Evolutionary conservation across 306 rosid species (phyloP), one percentile per base, ranked within the genome.

Genomic region (Castanea sativa): DNA sequence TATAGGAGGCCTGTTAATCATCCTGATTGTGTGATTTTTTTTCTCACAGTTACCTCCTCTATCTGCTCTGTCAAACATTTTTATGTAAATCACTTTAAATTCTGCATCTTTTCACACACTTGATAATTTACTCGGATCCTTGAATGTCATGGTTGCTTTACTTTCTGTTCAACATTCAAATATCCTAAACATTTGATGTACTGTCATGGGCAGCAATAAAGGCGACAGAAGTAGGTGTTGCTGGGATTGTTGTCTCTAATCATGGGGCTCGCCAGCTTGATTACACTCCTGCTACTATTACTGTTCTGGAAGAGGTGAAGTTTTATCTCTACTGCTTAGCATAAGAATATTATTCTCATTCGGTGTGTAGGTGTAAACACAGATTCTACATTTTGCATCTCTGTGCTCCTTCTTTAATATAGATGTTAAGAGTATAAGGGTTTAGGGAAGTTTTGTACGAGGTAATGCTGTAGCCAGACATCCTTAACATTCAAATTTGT

Each of bases 231-330:
- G 73, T 60, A 9, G 80, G 84, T 32, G 77, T 70, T 51, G 45
- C 76, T 49, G 84, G 84, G 23, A 81, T 81, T 69, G 76, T 81
- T 3, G 80, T 76, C 73, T 81, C 84, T 23, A 81, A 81, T 59
- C 84, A 81, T 76, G 84, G 84, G 32, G 84, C 80, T 49, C 84
- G 84, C 73, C 80, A 76, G 77, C 84, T 76, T 43, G 84, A 81
- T 81, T 81, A 76, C 76, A 56, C 68, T 53, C 84, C 84, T 15
- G 73, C 84, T 38, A 76, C 84, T 59, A 81, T 81, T 81, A n/a
- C 80, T 70, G 80, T 76, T 25, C 80, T 81, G 7, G 77, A 81
- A 81, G 84, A 81, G 80, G 84, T 81, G 58, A 63, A 4, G 38
- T 16, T 45, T 19, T 56, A 55, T 51, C 10, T 64, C 45, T 32